Percentiles rank a stretch among this genome's conserved stretches.
Evolutionary conservation across 805 yeast species (phyloP).

Genomic region (Starmerella apis): DNA sequence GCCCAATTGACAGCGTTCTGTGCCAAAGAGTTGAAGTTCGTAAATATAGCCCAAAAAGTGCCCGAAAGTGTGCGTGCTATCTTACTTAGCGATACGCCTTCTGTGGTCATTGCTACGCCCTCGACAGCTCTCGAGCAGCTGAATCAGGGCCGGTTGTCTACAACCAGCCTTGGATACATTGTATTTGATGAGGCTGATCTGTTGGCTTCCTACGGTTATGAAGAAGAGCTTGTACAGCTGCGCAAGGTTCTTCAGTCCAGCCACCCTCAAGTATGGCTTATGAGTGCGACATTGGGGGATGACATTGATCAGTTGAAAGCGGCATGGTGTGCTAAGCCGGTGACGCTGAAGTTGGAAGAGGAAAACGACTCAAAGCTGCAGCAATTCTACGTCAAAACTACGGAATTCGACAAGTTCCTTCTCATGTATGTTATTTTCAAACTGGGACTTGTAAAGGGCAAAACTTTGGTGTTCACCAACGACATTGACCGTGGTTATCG

Average conservation of each 20-base stretch:
- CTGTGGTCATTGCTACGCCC: slow-evolving; percentile 79
- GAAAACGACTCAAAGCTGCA: slow-evolving; percentile 51
- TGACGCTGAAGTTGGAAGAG: slow-evolving; percentile 67
- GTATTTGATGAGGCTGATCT: slow-evolving; percentile 95
- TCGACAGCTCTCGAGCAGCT: slow-evolving; percentile 51
- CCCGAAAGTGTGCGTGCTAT: slow-evolving; percentile 64
- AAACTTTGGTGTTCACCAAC: slow-evolving; percentile 81
- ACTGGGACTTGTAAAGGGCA: slow-evolving; percentile 77
- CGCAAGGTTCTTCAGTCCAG: slow-evolving; percentile 50
- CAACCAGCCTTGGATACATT: slow-evolving; percentile 51
- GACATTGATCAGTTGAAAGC: slow-evolving; percentile 69
- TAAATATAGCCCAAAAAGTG: slow-evolving; percentile 54
- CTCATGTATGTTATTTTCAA: slow-evolving; percentile 87
- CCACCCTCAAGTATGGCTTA: slow-evolving; percentile 71
- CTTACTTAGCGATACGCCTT: slow-evolving; percentile 63
- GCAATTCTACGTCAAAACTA: slow-evolving; percentile 78
- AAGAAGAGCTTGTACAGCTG: slow-evolving; percentile 66
- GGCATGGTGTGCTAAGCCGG: slow-evolving; percentile 72
- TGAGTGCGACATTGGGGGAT: slow-evolving; percentile 92
- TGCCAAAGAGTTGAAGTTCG: slow-evolving; percentile 48
- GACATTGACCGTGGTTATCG: slow-evolving; percentile 92
- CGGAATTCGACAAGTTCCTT: slow-evolving; percentile 84
- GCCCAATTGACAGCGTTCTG: slow-evolving; percentile 58
- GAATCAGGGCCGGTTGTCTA: slow-evolving; percentile 39
- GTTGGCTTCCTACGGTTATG: slow-evolving; percentile 78